phyloP scores from a whole-genome alignment of 129 eudicot species.

The Deinandra increscens region DNA sequence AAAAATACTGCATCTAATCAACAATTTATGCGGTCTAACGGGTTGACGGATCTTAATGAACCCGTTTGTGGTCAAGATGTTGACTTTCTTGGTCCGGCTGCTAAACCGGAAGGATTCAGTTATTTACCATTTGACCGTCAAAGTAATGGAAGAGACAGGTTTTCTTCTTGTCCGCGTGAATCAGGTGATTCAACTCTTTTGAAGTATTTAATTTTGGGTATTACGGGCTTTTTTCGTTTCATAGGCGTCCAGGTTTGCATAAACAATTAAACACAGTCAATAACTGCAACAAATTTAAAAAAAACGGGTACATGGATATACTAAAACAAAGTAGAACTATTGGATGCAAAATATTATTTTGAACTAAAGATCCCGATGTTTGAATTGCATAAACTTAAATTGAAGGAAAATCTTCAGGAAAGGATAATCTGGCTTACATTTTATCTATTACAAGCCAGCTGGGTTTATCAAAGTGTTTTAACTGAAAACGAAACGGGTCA shows the following conservation, averaged over 20 bases:
- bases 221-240: conserved; percentile 14
- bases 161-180: conserved; percentile 38
- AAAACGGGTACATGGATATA: background rate
- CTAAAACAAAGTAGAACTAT: background rate
- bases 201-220: conserved; percentile 4
- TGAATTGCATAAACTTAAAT: background rate
- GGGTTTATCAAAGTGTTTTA: background rate
- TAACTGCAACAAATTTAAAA: background rate
- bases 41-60: conserved; percentile 83
- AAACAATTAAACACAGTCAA: background rate
- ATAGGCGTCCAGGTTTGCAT: conserved; percentile 61
- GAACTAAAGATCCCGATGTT: background rate
- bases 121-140: conserved; percentile 32
- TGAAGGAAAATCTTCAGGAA: background rate
- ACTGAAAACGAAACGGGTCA: background rate
- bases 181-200: conserved; percentile 45
- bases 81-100: conserved; percentile 43
- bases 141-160: conserved; percentile 57
- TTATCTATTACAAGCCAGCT: background rate
- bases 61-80: conserved; percentile 45
- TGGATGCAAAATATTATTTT: background rate
- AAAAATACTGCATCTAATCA: conserved; percentile 39
- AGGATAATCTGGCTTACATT: background rate
- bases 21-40: conserved; percentile 35
- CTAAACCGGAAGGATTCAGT: conserved; percentile 24